A percentile compares a stretch with the other conserved stretches of the same genome.
Evolutionary conservation across 352 stramenopile genomes (phyloP).

Genomic region (Aphanomyces invadans): DNA sequence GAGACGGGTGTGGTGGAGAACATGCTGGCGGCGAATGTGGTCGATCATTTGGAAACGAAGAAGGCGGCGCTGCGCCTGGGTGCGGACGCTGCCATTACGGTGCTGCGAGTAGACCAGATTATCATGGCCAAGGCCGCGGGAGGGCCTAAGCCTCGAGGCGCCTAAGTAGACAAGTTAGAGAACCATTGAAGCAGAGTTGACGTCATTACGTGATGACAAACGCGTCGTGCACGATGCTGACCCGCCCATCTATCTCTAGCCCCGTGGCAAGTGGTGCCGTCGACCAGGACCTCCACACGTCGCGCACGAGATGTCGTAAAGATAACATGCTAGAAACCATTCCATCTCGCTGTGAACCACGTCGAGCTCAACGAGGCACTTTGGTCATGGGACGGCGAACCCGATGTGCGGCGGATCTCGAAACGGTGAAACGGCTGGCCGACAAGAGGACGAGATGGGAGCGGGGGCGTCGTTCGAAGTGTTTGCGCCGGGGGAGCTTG

Average conservation of each 20-base stretch:
- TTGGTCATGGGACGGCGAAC: too few relatives aligned
- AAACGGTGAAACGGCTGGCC: too few relatives aligned
- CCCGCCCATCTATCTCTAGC: too few relatives aligned
- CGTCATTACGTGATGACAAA: background rate
- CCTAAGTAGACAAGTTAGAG: conserved; percentile 32
- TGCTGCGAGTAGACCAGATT: conserved; percentile 99
- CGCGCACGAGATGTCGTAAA: too few relatives aligned
- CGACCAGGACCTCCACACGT: too few relatives aligned
- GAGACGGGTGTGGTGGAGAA: conserved; percentile 78
- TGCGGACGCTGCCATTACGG: conserved; percentile 95
- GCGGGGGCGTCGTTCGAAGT: conserved; percentile 19
- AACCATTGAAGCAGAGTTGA: background rate
- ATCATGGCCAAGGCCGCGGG: conserved; percentile 98
- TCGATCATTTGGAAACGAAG: conserved; percentile 96
- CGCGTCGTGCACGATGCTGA: too few relatives aligned
- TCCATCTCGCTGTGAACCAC: too few relatives aligned
- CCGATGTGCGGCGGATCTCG: too few relatives aligned
- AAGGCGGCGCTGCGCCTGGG: conserved; percentile 94
- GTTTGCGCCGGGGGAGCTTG: conserved; percentile 15
- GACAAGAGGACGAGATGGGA: conserved; percentile 8
- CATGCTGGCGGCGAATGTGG: conserved; percentile 65
- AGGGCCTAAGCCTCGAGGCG: conserved; percentile 87
- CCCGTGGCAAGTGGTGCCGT: too few relatives aligned
- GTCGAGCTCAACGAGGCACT: too few relatives aligned
- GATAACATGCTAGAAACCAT: too few relatives aligned